Evolutionary conservation across 805 yeast species (phyloP).

Genomic region (Tetrapisispora fleetii): DNA sequence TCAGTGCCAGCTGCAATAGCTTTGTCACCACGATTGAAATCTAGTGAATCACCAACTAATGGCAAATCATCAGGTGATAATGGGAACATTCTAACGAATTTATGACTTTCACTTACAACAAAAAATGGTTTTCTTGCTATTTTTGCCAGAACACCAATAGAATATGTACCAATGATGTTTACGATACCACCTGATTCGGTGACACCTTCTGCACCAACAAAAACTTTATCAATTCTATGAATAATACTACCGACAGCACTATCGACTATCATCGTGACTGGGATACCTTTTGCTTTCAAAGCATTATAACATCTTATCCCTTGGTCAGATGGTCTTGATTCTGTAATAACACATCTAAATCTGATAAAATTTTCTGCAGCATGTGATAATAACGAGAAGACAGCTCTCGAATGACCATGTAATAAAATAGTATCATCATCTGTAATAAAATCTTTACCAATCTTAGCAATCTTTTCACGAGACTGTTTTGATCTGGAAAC

Average conservation of each 20-base stretch:
- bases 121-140: conserved; percentile 87
- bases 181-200: conserved; percentile 98
- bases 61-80: conserved; percentile 88
- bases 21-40: conserved; percentile 29
- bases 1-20: conserved; percentile 1
- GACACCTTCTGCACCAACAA: conserved; percentile 98
- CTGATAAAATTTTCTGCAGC: conserved; percentile 75
- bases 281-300: conserved; percentile 64
- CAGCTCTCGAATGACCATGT: conserved; percentile 90
- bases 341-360: conserved; percentile 86
- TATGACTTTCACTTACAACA: conserved; percentile 90
- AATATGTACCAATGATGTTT: conserved; percentile 90
- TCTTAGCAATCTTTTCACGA: conserved; percentile 75
- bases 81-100: conserved; percentile 93
- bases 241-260: conserved; percentile 89
- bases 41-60: conserved; percentile 38
- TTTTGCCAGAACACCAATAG: conserved; percentile 85
- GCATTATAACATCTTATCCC: conserved; percentile 63
- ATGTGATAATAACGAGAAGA: conserved; percentile 57
- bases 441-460: conserved; percentile 79
- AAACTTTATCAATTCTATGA: conserved; percentile 82
- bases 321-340: conserved; percentile 76
- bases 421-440: conserved; percentile 89
- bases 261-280: conserved; percentile 81
- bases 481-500: conserved; percentile 87